Evolutionary conservation across 2,329 filamentous ascomycete genomes (phyloP).

Genomic region (Juglanconis sp.): DNA sequence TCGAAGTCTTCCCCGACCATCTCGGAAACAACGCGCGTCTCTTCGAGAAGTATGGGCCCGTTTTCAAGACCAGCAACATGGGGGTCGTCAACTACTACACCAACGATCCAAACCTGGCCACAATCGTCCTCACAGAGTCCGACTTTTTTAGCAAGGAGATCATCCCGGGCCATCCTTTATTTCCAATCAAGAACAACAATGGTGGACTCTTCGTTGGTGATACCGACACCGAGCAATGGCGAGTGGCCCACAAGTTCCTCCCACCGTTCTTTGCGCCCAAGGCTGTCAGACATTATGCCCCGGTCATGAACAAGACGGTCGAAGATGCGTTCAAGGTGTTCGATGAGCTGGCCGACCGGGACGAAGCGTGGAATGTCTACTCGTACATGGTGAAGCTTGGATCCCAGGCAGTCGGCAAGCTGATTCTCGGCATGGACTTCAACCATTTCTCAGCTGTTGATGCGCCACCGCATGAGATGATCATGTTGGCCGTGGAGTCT

Average conservation of each 20-base stretch:
- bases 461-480: slow-evolving; percentile 48
- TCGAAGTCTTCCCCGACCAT: slow-evolving; percentile 55
- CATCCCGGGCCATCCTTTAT: slow-evolving; percentile 45
- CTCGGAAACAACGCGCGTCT: slow-evolving; percentile 54
- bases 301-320: slow-evolving; percentile 54
- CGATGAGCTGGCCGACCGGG: slow-evolving; percentile 47
- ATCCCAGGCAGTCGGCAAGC: slow-evolving; percentile 41
- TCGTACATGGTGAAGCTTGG: slow-evolving; percentile 49
- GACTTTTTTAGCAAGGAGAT: slow-evolving; percentile 54
- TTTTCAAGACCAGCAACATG: slow-evolving; percentile 51
- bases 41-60: slow-evolving; percentile 49
- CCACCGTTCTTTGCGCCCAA: slow-evolving; percentile 57
- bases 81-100: slow-evolving; percentile 48
- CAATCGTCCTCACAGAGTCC: slow-evolving; percentile 44
- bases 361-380: slow-evolving; percentile 47
- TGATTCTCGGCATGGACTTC: slow-evolving; percentile 45
- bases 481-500: slow-evolving; percentile 31
- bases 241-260: slow-evolving; percentile 57
- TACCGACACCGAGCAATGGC: slow-evolving; percentile 49
- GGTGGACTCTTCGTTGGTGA: slow-evolving; percentile 47
- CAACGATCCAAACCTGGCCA: slow-evolving; percentile 45
- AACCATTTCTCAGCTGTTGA: slow-evolving; percentile 42
- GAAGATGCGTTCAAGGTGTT: slow-evolving; percentile 49
- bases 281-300: slow-evolving; percentile 58
- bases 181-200: slow-evolving; percentile 38